Evolutionary conservation across 2,329 filamentous ascomycete species (phyloP), one percentile per base, ranked within the genome.

Genomic region (Aplosporella prunicola): DNA sequence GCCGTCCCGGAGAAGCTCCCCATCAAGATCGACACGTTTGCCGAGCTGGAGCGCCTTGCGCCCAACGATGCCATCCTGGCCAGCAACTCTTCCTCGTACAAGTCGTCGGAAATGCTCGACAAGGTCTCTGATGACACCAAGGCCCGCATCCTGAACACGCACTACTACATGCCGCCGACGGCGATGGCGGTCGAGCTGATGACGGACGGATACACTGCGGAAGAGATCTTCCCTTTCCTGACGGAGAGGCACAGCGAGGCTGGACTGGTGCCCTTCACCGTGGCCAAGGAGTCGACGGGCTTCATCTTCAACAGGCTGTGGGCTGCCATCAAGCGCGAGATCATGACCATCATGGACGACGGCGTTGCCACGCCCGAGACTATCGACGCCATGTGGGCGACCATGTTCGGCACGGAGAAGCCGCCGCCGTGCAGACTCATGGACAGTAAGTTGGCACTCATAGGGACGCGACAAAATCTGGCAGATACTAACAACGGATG

Each of bases 241-340:
- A 53, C 53, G 3, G 52, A 63, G 11, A 52, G 57, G 23, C 60
- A 60, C 3, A 46, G 48, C 14, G 61, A 63, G n/a, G 58, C 55
- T 3, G 68, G 60, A 0, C 60, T 63, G 20, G 47, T 56, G 3
- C 68, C 68, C 0, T 60, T 62, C 15, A 47, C 59, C 4, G 67
- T 68, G 0, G 46, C 57, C 5, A 66, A 63, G 32, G 64, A 74
- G 43, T 71, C 68, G 0, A 71, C 69, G 0, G 66, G 71, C 0
- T 68, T 74, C 43, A 67, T 76, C 23, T 70, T 72, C 46, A 74
- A 75, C 37, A 64, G 71, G 0, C 50, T 75, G 0, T 76, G 71
- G 71, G 72, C 71, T 0, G 71, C 71, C 0, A 59, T 75, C 11
- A 74, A 75, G 49, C 58, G 71, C 2, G 71, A 76, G 44, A 51